Conservation (phyloP, 768 basidiomycete genomes). For the Lentinula detonsa region DNA sequence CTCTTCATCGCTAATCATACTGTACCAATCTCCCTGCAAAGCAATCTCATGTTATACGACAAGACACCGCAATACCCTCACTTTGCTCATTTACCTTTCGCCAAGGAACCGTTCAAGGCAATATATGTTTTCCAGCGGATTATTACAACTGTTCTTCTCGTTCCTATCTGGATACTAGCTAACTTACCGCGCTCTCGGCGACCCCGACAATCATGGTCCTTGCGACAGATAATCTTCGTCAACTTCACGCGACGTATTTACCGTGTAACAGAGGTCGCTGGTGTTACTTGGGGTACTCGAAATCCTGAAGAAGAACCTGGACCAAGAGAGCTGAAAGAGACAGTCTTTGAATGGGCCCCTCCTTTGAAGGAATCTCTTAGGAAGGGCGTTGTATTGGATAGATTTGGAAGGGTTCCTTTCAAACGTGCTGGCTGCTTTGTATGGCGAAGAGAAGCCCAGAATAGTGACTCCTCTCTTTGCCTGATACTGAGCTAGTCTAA, state of each 20-base stretch:
- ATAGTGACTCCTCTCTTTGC: background rate
- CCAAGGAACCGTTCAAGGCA: slow-evolving; percentile 38
- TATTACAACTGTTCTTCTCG: slow-evolving; percentile 40
- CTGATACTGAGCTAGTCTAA: slow-evolving; percentile 14
- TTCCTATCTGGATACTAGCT: slow-evolving; percentile 34
- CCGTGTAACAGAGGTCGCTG: slow-evolving; percentile 50
- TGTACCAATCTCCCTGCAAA: background rate
- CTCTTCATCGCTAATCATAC: background rate
- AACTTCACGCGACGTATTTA: slow-evolving; percentile 47
- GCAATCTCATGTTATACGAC: slow-evolving; percentile 14
- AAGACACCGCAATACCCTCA: slow-evolving; percentile 31
- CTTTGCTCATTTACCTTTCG: slow-evolving; percentile 36
- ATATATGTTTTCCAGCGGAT: slow-evolving; percentile 43
- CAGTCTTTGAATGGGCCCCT: slow-evolving; percentile 43
- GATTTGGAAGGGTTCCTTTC: slow-evolving; percentile 26
- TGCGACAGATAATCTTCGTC: slow-evolving; percentile 43
- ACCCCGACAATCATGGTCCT: slow-evolving; percentile 44
- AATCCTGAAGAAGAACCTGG: slow-evolving; percentile 34
- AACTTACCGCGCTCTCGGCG: slow-evolving; percentile 36
- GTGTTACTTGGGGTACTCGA: slow-evolving; percentile 48
- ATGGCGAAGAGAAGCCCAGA: slow-evolving; percentile 33
- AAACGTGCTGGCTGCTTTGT: slow-evolving; percentile 40
- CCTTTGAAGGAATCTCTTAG: slow-evolving; percentile 32
- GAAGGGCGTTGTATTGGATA: slow-evolving; percentile 35
- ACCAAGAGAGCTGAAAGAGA: slow-evolving; percentile 30